phyloP scores from a whole-genome alignment of 2,329 filamentous ascomycete genomes.

The Fulvia fulva region DNA sequence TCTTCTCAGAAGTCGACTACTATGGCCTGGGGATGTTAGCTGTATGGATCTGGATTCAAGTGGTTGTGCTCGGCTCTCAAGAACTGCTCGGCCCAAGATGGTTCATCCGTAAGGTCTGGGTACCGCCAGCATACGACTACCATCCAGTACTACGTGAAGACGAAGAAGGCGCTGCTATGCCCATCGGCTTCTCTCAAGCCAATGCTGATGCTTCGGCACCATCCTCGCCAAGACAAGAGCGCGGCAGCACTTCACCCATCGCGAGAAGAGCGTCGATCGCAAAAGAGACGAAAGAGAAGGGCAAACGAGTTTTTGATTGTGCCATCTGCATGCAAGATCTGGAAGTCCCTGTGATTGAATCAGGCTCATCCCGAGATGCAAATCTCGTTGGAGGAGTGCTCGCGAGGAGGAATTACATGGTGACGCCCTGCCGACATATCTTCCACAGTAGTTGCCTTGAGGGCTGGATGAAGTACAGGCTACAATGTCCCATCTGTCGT shows the following conservation, averaged over 20 bases:
- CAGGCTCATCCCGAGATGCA: conserved; percentile 35
- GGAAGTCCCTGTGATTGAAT: conserved; percentile 75
- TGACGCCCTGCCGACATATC: conserved; percentile 92
- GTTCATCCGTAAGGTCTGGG: conserved; percentile 68
- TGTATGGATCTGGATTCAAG: conserved; percentile 84
- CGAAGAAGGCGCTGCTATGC: conserved; percentile 70
- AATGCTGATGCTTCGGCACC: conserved; percentile 20
- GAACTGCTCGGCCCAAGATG: conserved; percentile 85
- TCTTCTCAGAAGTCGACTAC: conserved; percentile 69
- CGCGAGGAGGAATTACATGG: conserved; percentile 84
- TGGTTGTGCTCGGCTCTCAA: conserved; percentile 73
- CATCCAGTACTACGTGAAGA: conserved; percentile 85
- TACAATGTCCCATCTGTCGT: conserved; percentile 94
- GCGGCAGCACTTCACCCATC: conserved; percentile 27
- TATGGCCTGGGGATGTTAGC: conserved; percentile 61
- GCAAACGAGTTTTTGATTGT: conserved; percentile 72
- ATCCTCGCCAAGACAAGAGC: conserved; percentile 24
- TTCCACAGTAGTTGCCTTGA: conserved; percentile 91
- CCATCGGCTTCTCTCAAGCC: conserved; percentile 60
- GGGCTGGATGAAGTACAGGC: conserved; percentile 88
- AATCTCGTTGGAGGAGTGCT: conserved; percentile 61
- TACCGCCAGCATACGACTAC: conserved; percentile 80
- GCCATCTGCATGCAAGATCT: conserved; percentile 91
- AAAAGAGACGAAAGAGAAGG: conserved; percentile 45
- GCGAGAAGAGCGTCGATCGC: conserved; percentile 16